phyloP scores from a whole-genome alignment of 2,329 filamentous ascomycete species.

The Tricladium varicosporioides region DNA sequence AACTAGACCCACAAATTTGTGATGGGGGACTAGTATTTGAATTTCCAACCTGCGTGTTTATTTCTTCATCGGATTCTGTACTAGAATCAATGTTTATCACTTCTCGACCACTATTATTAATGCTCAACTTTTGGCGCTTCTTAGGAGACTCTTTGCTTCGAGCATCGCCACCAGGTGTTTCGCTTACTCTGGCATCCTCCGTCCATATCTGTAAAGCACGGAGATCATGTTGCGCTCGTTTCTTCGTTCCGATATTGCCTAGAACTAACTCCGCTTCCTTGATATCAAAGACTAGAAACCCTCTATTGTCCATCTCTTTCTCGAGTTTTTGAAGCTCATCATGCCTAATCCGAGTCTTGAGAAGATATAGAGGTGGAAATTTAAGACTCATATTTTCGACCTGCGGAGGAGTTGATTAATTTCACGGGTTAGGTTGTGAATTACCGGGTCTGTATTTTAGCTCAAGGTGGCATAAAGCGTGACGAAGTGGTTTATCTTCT shows the following conservation, averaged over 20 bases:
- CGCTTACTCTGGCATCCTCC: conserved; percentile 9
- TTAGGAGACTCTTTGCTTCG: conserved; percentile 34
- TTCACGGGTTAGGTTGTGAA: background rate
- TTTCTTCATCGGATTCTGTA: conserved; percentile 37
- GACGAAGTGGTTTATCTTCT: background rate
- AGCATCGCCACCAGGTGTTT: background rate
- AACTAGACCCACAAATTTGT: background rate
- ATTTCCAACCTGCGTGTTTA: conserved; percentile 1
- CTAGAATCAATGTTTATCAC: conserved; percentile 29
- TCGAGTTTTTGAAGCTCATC: conserved; percentile 61
- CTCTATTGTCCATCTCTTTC: conserved; percentile 49
- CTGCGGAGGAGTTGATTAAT: background rate
- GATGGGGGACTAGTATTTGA: conserved; percentile 3
- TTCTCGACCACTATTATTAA: conserved; percentile 18
- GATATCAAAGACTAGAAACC: conserved; percentile 63
- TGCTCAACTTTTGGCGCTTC: conserved; percentile 29
- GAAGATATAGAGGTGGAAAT: conserved; percentile 58
- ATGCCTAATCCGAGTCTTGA: conserved; percentile 37
- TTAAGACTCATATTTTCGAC: conserved; percentile 19
- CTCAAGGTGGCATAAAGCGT: background rate
- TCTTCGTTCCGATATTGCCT: conserved; percentile 67
- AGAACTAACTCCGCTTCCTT: conserved; percentile 72
- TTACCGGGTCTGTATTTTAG: background rate
- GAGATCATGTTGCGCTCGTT: conserved; percentile 76
- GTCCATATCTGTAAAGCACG: conserved; percentile 58